A percentile compares a stretch with the other conserved stretches of the same genome.
These are phyloP conservation scores for Dendrostoma leiphaemia DNA, from an alignment of 2,329 filamentous ascomycete species.

Conservation along the genomic window DNA sequence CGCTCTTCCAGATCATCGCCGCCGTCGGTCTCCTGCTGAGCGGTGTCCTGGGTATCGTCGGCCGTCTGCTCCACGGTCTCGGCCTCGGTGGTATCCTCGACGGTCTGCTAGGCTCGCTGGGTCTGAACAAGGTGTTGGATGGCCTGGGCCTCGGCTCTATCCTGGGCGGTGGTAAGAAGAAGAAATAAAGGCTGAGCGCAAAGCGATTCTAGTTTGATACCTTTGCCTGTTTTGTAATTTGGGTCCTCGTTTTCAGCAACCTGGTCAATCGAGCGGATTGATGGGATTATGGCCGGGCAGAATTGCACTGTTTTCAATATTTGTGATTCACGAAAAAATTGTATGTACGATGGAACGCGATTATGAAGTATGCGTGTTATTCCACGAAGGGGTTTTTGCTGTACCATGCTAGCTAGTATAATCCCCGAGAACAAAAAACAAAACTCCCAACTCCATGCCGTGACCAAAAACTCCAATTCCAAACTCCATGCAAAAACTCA, in stretches of 20 bases:
- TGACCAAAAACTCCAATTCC: too few species aligned
- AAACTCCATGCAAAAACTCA: not conserved
- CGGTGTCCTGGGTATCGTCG: constrained; percentile 82
- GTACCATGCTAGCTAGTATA: too few species aligned
- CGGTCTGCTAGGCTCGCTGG: constrained; percentile 72
- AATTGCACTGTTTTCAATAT: not conserved
- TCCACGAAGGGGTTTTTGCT: too few species aligned
- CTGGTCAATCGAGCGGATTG: not conserved
- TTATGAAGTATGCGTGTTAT: not conserved
- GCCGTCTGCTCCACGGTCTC: constrained; percentile 74
- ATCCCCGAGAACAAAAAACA: too few species aligned
- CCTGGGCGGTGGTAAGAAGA: constrained; percentile 41
- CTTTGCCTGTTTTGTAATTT: not conserved
- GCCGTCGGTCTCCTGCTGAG: constrained; percentile 80
- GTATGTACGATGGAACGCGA: not conserved
- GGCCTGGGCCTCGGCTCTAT: constrained; percentile 64
- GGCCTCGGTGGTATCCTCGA: constrained; percentile 81
- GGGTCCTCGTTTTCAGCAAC: not conserved
- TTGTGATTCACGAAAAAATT: not conserved
- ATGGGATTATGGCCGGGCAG: not conserved
- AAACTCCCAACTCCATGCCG: too few species aligned
- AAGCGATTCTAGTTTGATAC: not conserved
- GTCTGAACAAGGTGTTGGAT: constrained; percentile 71
- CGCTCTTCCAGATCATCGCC: constrained; percentile 87
- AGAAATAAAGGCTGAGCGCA: constrained; percentile 24